Percentiles rank a stretch among this genome's conserved stretches.
Conservation (phyloP, 306 rosid species). For the Sesbania bispinosa region DNA sequence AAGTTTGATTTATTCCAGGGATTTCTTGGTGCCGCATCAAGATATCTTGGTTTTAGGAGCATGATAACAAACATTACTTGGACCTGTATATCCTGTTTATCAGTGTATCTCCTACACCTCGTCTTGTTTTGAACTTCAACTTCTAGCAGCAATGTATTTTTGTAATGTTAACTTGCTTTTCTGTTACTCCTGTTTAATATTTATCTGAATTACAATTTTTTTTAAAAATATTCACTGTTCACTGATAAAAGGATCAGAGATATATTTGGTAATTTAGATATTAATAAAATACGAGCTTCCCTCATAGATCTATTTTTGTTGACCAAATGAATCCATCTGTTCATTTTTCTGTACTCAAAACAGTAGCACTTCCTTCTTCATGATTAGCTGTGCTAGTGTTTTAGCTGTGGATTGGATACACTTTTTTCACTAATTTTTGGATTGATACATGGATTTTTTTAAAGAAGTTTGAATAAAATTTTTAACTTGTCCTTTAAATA, state of each 20-base stretch:
- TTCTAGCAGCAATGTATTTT: constrained; percentile 4
- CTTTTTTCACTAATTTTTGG: too few species aligned
- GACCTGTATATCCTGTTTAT: too few species aligned
- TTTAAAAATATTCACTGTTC: not conserved
- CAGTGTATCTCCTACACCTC: constrained; percentile 54
- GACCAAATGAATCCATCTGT: not conserved
- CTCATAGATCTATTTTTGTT: too few species aligned
- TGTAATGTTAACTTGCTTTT: constrained; percentile 7
- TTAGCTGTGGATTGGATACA: not conserved
- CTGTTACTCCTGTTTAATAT: too few species aligned
- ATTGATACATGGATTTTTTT: too few species aligned
- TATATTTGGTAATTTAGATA: not conserved
- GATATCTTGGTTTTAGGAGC: constrained; percentile 91
- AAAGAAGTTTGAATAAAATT: too few species aligned
- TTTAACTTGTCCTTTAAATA: too few species aligned
- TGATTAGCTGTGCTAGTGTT: not conserved
- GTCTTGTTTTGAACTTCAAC: constrained; percentile 17
- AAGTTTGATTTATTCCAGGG: constrained; percentile 52
- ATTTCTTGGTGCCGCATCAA: constrained; percentile 81
- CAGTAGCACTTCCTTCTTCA: not conserved
- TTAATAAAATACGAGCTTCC: too few species aligned
- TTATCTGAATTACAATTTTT: not conserved
- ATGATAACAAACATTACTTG: constrained; percentile 75
- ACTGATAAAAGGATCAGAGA: not conserved
- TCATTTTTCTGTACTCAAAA: not conserved